Evolutionary conservation across 257 asterid species (phyloP).

Genomic region (Nicotiana obtusifolia): DNA sequence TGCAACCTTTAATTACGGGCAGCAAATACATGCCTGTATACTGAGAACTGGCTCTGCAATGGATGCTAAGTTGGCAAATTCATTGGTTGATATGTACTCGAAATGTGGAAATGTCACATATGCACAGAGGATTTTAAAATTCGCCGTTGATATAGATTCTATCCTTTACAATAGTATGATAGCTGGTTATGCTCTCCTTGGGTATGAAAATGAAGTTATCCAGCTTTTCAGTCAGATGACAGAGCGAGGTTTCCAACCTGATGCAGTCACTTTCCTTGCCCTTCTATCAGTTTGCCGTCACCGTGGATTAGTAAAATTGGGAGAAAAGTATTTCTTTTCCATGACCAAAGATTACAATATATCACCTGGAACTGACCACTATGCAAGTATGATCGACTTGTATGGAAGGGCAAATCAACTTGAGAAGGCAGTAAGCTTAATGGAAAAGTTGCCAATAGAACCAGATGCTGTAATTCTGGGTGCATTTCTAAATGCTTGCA

Average conservation of each 20-base stretch:
- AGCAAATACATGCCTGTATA: constrained; percentile 66
- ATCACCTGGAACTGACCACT: constrained; percentile 71
- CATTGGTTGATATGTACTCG: constrained; percentile 78
- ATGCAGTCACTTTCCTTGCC: constrained; percentile 68
- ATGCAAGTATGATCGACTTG: constrained; percentile 92
- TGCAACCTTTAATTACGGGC: constrained; percentile 61
- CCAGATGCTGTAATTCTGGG: constrained; percentile 59
- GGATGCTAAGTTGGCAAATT: constrained; percentile 51
- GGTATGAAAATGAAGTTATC: constrained; percentile 52
- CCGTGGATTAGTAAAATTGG: constrained; percentile 56
- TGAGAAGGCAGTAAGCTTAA: constrained; percentile 54
- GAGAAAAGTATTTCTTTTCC: constrained; percentile 60
- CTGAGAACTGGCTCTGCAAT: constrained; percentile 35
- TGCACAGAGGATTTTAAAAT: constrained; percentile 47
- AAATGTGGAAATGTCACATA: constrained; percentile 63
- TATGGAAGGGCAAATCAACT: constrained; percentile 79
- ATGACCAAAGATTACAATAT: constrained; percentile 56
- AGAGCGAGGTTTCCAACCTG: constrained; percentile 46
- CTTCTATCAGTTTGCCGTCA: constrained; percentile 87
- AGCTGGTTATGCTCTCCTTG: constrained; percentile 85
- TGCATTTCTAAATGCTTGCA: constrained; percentile 71
- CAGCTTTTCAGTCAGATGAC: constrained; percentile 54
- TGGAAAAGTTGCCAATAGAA: constrained; percentile 58
- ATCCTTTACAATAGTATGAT: constrained; percentile 75
- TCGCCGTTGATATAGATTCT: constrained; percentile 33